phyloP scores from a whole-genome alignment of 768 basidiomycete species.

The Tremella yokohamensis region DNA sequence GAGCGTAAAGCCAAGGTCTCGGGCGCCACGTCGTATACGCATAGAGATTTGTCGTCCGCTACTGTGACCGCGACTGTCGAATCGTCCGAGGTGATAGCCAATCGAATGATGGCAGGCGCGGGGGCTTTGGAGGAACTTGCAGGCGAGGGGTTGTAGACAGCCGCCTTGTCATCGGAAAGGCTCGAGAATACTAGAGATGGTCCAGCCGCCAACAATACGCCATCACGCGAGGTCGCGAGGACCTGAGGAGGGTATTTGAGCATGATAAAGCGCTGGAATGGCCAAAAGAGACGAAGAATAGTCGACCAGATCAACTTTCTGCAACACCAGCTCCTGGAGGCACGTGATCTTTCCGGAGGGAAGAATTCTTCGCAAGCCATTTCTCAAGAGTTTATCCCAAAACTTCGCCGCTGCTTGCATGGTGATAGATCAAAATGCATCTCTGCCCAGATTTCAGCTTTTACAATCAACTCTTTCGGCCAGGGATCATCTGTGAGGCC shows the following conservation, averaged over 20 bases:
- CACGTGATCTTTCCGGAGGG: neutral
- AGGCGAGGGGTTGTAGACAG: neutral
- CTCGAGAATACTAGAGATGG: conserved; percentile 13
- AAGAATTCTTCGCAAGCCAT: neutral
- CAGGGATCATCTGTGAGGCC: conserved; percentile 5
- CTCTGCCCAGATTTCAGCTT: conserved; percentile 2
- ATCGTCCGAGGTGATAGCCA: conserved; percentile 34
- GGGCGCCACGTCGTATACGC: conserved; percentile 54
- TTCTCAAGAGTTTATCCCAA: neutral
- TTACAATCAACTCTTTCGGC: neutral
- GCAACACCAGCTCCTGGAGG: neutral
- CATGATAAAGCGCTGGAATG: neutral
- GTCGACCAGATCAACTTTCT: conserved; percentile 4
- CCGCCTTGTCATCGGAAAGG: neutral
- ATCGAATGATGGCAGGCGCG: conserved; percentile 30
- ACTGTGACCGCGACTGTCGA: conserved; percentile 59
- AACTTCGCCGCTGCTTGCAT: neutral
- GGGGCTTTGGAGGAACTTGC: neutral
- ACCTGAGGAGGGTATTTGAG: conserved; percentile 7
- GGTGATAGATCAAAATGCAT: conserved; percentile 4
- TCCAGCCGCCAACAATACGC: neutral
- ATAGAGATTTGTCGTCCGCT: conserved; percentile 74
- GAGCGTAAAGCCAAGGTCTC: conserved; percentile 7
- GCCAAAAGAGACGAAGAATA: neutral
- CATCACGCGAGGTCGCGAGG: neutral